Percentiles rank a stretch among this genome's conserved stretches.
phyloP scores from a whole-genome alignment of 108 stramenopile species.

The Cyclostephanos tholiformis region DNA sequence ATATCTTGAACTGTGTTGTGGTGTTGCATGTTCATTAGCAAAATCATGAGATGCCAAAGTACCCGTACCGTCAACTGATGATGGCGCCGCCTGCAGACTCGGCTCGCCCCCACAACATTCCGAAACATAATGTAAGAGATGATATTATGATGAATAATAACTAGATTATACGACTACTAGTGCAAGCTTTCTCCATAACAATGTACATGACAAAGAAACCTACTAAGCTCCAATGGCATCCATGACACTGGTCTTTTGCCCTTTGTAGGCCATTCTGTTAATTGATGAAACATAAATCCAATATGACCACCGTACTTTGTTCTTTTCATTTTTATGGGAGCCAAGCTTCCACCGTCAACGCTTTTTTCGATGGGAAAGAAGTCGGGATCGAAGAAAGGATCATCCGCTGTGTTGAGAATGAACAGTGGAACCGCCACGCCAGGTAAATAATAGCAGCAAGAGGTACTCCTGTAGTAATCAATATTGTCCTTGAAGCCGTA shows the following conservation, averaged over 20 bases:
- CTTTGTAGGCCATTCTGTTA: constrained; percentile 20
- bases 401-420: constrained; percentile 74
- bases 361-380: constrained; percentile 51
- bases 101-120: too few species aligned
- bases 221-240: constrained; percentile 54
- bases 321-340: constrained; percentile 58
- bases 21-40: too few species aligned
- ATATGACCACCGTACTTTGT: constrained; percentile 76
- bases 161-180: not conserved
- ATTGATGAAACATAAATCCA: constrained; percentile 54
- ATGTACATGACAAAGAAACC: constrained; percentile 61
- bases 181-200: not conserved
- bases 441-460: constrained; percentile 57
- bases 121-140: too few species aligned
- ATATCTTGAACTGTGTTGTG: too few species aligned
- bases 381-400: constrained; percentile 75
- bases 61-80: too few species aligned
- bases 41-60: too few species aligned
- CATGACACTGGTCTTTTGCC: constrained; percentile 37
- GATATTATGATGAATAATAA: too few species aligned
- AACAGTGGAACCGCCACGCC: constrained; percentile 67
- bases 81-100: too few species aligned
- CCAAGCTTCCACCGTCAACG: constrained; percentile 38
- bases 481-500: constrained; percentile 70
- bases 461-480: constrained; percentile 79